Conservation (phyloP, 179 eudicot genomes). For the Silene noctiflora region DNA sequence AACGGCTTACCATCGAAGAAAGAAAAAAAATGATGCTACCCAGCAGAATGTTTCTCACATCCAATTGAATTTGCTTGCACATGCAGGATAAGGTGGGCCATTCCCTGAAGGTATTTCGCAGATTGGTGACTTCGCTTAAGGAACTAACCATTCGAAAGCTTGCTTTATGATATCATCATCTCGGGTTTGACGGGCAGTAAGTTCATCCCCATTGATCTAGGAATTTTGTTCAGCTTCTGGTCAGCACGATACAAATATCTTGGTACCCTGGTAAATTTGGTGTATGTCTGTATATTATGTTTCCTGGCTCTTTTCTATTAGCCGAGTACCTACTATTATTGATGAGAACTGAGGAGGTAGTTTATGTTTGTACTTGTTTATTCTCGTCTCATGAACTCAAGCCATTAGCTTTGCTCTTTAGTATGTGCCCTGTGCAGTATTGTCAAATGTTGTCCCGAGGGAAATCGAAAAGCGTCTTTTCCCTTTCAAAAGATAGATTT, state of each 20-base stretch:
- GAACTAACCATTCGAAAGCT: conserved; percentile 54
- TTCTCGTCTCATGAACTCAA: neutral
- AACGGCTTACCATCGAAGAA: neutral
- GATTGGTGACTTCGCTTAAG: conserved; percentile 73
- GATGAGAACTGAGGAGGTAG: neutral
- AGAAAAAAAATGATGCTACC: neutral
- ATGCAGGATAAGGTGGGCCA: conserved; percentile 82
- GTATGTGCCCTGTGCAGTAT: neutral
- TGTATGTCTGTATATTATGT: neutral
- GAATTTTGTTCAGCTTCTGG: conserved; percentile 2
- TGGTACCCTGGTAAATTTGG: neutral
- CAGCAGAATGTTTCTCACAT: neutral
- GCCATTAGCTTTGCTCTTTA: neutral
- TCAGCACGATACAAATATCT: neutral
- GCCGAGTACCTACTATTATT: too few species aligned
- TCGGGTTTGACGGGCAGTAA: neutral
- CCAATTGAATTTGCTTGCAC: conserved; percentile 6
- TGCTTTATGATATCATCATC: conserved; percentile 26
- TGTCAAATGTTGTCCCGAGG: neutral
- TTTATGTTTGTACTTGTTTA: neutral
- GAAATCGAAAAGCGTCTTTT: neutral
- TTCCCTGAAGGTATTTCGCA: conserved; percentile 68
- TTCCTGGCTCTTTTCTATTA: too few species aligned
- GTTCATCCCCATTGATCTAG: neutral
- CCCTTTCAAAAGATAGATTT: neutral